Evolutionary conservation across 176 grass and related monocot genomes (phyloP).

Genomic region (Aegilops speltoides): DNA sequence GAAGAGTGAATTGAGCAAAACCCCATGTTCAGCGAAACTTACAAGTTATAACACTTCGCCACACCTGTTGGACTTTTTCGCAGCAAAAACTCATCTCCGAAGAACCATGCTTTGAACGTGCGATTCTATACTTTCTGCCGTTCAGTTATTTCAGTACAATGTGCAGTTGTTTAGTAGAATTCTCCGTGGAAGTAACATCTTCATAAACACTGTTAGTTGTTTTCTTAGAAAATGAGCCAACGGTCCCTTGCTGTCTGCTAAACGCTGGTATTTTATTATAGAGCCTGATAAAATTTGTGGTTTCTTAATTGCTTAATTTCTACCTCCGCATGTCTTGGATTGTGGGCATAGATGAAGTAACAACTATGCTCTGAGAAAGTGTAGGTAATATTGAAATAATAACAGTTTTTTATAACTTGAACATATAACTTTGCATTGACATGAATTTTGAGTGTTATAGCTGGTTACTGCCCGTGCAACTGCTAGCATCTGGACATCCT

Average conservation of each 20-base stretch:
- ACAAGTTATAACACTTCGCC: neutral
- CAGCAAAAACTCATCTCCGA: neutral
- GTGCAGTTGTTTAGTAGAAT: neutral
- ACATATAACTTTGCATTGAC: neutral
- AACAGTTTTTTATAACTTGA: slow-evolving; percentile 11
- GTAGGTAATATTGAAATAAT: neutral
- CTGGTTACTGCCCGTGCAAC: neutral
- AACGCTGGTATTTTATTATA: neutral
- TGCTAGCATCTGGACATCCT: slow-evolving; percentile 20
- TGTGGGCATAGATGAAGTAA: slow-evolving; percentile 22
- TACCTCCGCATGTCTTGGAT: neutral
- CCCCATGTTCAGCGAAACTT: neutral
- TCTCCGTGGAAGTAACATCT: neutral
- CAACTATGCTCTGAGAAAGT: neutral
- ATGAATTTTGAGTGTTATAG: neutral
- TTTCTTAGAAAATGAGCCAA: neutral
- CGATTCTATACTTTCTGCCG: neutral
- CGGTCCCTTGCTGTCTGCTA: neutral
- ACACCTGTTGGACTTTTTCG: neutral
- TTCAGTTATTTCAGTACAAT: neutral
- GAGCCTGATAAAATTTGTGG: neutral
- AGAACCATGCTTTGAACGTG: neutral
- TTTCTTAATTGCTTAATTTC: neutral
- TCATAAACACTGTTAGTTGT: neutral
- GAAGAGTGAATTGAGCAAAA: neutral